Base-by-base conservation (phyloP, 495 filamentous ascomycete genomes). In the Xylaria curta region DNA sequence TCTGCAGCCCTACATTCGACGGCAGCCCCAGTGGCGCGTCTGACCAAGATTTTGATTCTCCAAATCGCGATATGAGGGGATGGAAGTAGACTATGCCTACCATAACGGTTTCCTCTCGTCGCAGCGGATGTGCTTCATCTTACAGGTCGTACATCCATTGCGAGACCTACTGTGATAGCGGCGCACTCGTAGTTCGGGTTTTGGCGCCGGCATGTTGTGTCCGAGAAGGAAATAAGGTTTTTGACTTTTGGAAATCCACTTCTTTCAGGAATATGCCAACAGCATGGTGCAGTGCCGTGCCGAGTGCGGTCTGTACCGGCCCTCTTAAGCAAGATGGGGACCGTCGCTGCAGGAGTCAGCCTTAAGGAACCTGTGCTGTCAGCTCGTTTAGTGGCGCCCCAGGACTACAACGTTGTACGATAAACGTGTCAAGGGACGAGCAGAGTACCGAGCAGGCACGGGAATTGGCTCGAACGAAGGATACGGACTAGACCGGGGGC, bases 71-170 rank as follows among this genome's bases (percentile, higher is more conserved):
- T 58, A 17, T 61, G 51, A 66, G 28, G 42, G 58, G 59, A 64
- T 46, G 38, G 33, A 56, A 65, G 44, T 67, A 59, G 53, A 71
- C 49, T 60, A 51, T 71, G 76, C 80, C 72, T 82, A 93, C 92
- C 92, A 94, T 85, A 93, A 91, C 12, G 91, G 92, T 72, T 91
- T 93, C 31, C 83, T 90, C 78, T 94, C 92, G 75, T 94, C 92
- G 79, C 92, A 94, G 58, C 92, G 88, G 75, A 94, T 93, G 82
- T 94, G 92, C 72, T 91, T 85, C 79, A 88, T 86, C 84, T 94
- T 94, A 84, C 91, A 94, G 3, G 91, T 93, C 79, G 88, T 88
- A 78, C 91, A 94, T 28, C 92, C 92, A 77, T 92, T 93, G 40
- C 92, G 85, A 70, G 75, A 78, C 61, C 78, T 68, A 71, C 77